Conservation (phyloP, 163 green algal species). For the Chlamydomonas reinhardtii region DNA sequence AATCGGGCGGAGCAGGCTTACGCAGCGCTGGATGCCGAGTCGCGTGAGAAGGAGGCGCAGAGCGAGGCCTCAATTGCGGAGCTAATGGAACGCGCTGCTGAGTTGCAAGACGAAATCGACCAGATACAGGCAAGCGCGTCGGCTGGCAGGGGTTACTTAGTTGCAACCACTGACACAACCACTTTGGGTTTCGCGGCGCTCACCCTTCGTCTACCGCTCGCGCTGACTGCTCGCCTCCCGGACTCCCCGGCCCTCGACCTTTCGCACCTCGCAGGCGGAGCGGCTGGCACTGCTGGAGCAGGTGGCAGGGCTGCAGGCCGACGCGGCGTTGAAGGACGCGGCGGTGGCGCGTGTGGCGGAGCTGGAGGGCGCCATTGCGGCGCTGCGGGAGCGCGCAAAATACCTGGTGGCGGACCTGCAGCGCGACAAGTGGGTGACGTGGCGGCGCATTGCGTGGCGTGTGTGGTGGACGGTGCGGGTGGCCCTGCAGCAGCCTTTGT, state of each 20-base stretch:
- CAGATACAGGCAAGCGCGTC: no score
- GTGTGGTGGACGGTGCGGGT: no score
- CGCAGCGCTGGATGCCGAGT: no score
- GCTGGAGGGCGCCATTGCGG: slow-evolving; percentile 44
- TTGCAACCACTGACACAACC: no score
- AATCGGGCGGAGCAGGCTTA: no score
- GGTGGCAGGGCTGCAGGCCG: slow-evolving; percentile 16
- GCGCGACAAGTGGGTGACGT: slow-evolving; percentile 35
- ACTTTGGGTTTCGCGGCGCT: no score
- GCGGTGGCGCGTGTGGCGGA: slow-evolving; percentile 37
- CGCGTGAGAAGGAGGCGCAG: no score
- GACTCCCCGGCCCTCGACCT: not conserved
- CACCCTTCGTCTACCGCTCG: no score
- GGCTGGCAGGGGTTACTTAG: not conserved
- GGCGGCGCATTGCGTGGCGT: not conserved
- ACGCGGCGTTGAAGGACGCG: slow-evolving; percentile 16
- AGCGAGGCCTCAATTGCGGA: not conserved
- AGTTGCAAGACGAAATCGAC: not conserved
- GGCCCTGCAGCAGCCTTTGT: no score
- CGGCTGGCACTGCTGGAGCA: slow-evolving; percentile 11
- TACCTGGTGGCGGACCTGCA: slow-evolving; percentile 40
- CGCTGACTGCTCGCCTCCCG: no score
- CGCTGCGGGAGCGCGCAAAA: slow-evolving; percentile 29
- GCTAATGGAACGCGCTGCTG: slow-evolving; percentile 12
- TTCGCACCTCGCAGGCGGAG: not conserved